These are phyloP conservation scores for Yueomyces sp. DNA, from an alignment of 805 yeast species.

Conservation along the genomic window DNA sequence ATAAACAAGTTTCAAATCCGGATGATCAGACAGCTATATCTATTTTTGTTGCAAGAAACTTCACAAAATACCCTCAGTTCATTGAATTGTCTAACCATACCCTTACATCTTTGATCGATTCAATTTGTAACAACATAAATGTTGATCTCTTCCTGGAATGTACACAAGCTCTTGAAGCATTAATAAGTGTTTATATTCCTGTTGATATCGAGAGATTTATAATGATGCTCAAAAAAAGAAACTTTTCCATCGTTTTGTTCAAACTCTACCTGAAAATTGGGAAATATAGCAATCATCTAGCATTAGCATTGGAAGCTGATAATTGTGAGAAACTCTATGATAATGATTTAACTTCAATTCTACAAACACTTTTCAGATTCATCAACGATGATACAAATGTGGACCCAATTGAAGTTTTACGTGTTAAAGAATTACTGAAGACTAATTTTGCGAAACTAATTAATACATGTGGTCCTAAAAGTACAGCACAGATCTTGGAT, in stretches of 20 bases:
- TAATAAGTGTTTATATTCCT: slow-evolving; percentile 57
- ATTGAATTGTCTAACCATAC: slow-evolving; percentile 53
- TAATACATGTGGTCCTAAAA: slow-evolving; percentile 1
- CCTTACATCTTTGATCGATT: slow-evolving; percentile 36
- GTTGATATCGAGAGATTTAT: slow-evolving; percentile 33
- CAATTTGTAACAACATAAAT: slow-evolving; percentile 25
- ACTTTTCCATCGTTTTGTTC: slow-evolving; percentile 13
- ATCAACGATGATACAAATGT: background rate
- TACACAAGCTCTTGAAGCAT: slow-evolving; percentile 62
- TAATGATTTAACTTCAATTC: background rate
- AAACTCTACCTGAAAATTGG: slow-evolving; percentile 9
- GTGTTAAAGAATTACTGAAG: slow-evolving; percentile 3
- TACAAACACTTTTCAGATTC: background rate
- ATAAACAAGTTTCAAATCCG: slow-evolving; percentile 26
- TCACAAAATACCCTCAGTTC: slow-evolving; percentile 77
- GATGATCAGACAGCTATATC: slow-evolving; percentile 29
- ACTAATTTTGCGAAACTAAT: slow-evolving; percentile 6
- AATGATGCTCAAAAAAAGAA: slow-evolving; percentile 10
- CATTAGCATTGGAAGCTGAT: slow-evolving; percentile 3
- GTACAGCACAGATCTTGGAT: slow-evolving; percentile 5
- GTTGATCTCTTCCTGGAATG: slow-evolving; percentile 30
- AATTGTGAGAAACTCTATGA: background rate
- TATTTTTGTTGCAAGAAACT: slow-evolving; percentile 66
- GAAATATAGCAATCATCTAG: slow-evolving; percentile 7
- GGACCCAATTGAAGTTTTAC: background rate